phyloP scores from a whole-genome alignment of 2,329 filamentous ascomycete genomes.

The Seiridium unicorne region DNA sequence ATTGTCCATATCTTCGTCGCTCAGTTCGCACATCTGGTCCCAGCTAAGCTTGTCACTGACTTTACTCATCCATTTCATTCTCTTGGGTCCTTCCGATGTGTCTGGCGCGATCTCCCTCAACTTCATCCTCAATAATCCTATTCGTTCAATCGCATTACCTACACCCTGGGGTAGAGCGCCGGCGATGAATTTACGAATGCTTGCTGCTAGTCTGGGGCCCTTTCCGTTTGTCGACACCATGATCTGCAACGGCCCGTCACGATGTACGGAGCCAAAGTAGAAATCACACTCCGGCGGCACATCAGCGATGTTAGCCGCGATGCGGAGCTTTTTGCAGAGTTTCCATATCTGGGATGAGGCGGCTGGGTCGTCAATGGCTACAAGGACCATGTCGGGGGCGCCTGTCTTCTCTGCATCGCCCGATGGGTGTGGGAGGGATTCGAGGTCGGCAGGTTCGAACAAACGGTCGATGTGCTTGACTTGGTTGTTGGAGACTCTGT shows the following conservation, averaged over 20 bases:
- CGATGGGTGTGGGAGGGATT: conserved; percentile 44
- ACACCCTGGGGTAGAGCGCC: conserved; percentile 72
- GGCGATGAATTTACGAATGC: conserved; percentile 81
- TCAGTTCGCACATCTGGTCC: conserved; percentile 80
- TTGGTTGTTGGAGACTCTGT: conserved; percentile 72
- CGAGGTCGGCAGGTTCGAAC: conserved; percentile 85
- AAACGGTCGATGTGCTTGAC: conserved; percentile 78
- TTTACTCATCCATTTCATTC: conserved; percentile 94
- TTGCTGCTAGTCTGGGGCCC: conserved; percentile 84
- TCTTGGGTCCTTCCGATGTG: conserved; percentile 72
- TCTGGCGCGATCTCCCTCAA: conserved; percentile 74
- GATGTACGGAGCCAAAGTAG: conserved; percentile 94
- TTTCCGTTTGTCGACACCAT: conserved; percentile 99
- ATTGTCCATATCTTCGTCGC: conserved; percentile 78
- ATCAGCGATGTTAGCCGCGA: conserved; percentile 94
- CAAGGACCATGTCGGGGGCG: conserved; percentile 76
- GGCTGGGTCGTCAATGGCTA: conserved; percentile 87
- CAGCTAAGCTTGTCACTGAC: conserved; percentile 86
- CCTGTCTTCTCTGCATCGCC: conserved; percentile 8
- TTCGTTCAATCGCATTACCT: conserved; percentile 80
- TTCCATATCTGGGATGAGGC: conserved; percentile 93
- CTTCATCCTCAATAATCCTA: conserved; percentile 77
- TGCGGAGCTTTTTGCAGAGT: conserved; percentile 79
- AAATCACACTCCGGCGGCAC: conserved; percentile 97
- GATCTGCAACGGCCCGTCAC: conserved; percentile 92